These are phyloP conservation scores for Trichoderma virens DNA, from an alignment of 495 filamentous ascomycete species.

Conservation along the genomic window DNA sequence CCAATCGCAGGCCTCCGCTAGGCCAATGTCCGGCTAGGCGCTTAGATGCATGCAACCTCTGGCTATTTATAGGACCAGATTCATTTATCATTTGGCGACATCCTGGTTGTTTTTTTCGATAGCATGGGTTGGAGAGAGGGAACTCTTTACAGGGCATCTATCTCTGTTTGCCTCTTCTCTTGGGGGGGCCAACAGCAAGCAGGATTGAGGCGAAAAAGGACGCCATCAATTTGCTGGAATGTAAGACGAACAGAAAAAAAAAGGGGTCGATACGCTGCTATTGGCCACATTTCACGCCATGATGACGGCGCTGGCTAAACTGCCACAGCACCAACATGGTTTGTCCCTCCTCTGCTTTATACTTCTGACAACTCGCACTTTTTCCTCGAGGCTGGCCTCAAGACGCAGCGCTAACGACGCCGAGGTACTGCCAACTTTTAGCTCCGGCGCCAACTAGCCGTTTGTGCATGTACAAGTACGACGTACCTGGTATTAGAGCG, in stretches of 20 bases:
- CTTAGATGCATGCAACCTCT: conserved; percentile 6
- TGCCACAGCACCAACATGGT: too few relatives aligned
- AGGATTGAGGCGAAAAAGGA: too few relatives aligned
- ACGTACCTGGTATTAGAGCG: background rate
- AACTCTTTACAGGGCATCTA: background rate
- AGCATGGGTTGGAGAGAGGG: too few relatives aligned
- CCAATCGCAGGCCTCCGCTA: conserved; percentile 1
- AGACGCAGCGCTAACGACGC: background rate
- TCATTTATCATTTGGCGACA: background rate
- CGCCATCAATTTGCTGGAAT: too few relatives aligned
- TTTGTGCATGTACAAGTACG: background rate
- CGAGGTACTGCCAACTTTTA: background rate
- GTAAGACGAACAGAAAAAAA: too few relatives aligned
- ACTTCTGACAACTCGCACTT: too few relatives aligned
- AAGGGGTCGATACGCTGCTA: too few relatives aligned
- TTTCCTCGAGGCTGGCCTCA: background rate
- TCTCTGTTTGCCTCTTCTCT: too few relatives aligned
- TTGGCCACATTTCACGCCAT: too few relatives aligned
- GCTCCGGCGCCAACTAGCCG: background rate
- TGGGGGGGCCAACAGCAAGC: too few relatives aligned
- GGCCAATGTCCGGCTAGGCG: background rate
- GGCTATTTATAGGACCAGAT: background rate
- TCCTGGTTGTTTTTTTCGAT: background rate
- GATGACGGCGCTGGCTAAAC: too few relatives aligned
- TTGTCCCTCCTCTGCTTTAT: too few relatives aligned